Conservation (phyloP, 345 rosid species). For the Turritis glabra region DNA sequence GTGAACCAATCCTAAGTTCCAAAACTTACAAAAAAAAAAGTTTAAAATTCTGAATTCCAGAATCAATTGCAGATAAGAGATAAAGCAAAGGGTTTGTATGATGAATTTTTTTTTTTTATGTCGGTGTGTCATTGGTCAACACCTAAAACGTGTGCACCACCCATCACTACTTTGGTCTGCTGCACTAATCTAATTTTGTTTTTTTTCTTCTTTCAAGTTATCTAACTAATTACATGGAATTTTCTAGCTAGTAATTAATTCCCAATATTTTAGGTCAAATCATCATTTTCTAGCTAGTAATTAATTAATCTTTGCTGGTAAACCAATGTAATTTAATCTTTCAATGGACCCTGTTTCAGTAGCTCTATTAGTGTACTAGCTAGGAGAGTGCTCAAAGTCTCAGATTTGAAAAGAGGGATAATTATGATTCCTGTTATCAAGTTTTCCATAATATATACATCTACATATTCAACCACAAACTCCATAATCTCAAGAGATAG, state of each 20-base stretch:
- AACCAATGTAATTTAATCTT: too few relatives aligned
- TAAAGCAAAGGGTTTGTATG: conserved; percentile 22
- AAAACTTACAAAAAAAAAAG: too few relatives aligned
- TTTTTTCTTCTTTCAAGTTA: conserved; percentile 7
- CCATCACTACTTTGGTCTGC: conserved; percentile 30
- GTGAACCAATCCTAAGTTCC: not conserved
- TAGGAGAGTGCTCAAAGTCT: too few relatives aligned
- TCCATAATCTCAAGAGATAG: not conserved
- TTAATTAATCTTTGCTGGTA: too few relatives aligned
- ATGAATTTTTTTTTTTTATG: conserved; percentile 6
- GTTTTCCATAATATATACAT: not conserved
- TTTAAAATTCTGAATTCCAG: too few relatives aligned
- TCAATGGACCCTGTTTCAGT: too few relatives aligned
- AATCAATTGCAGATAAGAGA: conserved; percentile 10
- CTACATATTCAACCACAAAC: not conserved
- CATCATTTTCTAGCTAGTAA: too few relatives aligned
- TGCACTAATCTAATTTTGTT: not conserved
- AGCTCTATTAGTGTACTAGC: too few relatives aligned
- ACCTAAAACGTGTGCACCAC: conserved; percentile 37
- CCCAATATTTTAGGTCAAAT: not conserved
- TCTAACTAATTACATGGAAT: conserved; percentile 3
- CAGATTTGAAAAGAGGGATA: too few relatives aligned
- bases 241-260: conserved; percentile 7
- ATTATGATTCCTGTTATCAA: not conserved
- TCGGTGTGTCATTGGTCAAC: conserved; percentile 31